Evolutionary conservation across 768 basidiomycete species (phyloP), one percentile per base, ranked within the genome.

Genomic region (Hygrophorus russula): DNA sequence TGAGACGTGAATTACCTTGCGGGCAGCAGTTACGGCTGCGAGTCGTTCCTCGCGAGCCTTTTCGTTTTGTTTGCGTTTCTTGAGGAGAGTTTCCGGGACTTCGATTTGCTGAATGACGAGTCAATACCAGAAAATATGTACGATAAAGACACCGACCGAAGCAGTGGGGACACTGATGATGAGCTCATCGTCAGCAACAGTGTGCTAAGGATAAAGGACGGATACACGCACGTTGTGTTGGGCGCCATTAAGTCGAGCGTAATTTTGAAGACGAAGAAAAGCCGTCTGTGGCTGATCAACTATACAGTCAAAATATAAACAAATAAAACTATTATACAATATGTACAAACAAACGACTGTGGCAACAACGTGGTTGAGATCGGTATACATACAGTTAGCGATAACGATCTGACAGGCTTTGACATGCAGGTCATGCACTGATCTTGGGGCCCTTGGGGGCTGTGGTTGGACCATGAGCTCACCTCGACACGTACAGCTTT

Each of bases 31-130:
- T 17, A 86, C 88, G 48, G 86, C 85, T 52, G 72, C 79, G 52
- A 94, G 73, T 56, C 87, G 89, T 60, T 94, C 91, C 72, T 93
- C 91, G 58, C 90, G 76, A 51, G 83, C 85, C 74, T 93, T 93
- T 74, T 94, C 90, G 59, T 82, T 93, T 71, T 91, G 86, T 73
- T 93, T 92, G 71, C 93, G 82, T 75, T 94, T 97, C 80, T 96
- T 97, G 73, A 97, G 89, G 73, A 97, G 82, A 61, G 93, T 97
- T 82, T 96, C 93, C 65, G 93, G 93, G 70, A 94, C 93, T 79
- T 93, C 86, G 64, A 96, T 81, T 60, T 81, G 78, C 87, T 90
- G 34, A 2, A 5, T 19, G 30, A 20, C 49, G 27, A 8, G 39
- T 41, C 39, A 46, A 28, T 27, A 46, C 9, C 11, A 32, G 5